Percentiles rank a stretch among this genome's conserved stretches.
Evolutionary conservation across 73 alveolate species (phyloP).

Genomic region (Stentor coeruleus): DNA sequence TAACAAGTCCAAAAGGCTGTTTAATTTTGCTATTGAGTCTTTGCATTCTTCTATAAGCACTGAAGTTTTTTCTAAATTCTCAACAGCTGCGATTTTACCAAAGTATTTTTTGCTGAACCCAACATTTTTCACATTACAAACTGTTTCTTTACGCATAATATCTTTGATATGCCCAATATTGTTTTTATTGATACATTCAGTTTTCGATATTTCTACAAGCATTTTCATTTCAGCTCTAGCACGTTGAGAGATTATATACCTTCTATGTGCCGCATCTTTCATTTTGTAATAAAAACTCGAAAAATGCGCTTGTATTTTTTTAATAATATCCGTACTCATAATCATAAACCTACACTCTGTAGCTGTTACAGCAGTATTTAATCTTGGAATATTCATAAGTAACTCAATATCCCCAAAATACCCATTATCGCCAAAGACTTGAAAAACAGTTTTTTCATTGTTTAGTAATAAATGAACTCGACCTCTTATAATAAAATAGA

Average conservation of each 20-base stretch:
- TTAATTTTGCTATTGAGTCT: background rate
- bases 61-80: background rate
- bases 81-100: background rate
- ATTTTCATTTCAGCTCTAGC: background rate
- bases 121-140: no score
- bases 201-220: no score
- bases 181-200: background rate
- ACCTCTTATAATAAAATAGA: background rate
- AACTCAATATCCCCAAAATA: background rate
- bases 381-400: background rate
- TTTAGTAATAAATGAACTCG: background rate
- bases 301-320: background rate
- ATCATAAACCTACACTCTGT: background rate
- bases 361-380: background rate
- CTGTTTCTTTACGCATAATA: background rate
- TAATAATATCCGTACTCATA: background rate
- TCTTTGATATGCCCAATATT: background rate
- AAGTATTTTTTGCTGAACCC: background rate
- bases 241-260: background rate
- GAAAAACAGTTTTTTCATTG: background rate
- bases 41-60: background rate
- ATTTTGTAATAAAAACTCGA: background rate
- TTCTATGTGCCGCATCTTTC: background rate
- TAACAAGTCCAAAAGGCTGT: background rate
- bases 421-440: background rate